A percentile compares a stretch with the other conserved stretches of the same genome.
Evolutionary conservation across 441 rosid species (phyloP).

Genomic region (Gossypium davidsonii): DNA sequence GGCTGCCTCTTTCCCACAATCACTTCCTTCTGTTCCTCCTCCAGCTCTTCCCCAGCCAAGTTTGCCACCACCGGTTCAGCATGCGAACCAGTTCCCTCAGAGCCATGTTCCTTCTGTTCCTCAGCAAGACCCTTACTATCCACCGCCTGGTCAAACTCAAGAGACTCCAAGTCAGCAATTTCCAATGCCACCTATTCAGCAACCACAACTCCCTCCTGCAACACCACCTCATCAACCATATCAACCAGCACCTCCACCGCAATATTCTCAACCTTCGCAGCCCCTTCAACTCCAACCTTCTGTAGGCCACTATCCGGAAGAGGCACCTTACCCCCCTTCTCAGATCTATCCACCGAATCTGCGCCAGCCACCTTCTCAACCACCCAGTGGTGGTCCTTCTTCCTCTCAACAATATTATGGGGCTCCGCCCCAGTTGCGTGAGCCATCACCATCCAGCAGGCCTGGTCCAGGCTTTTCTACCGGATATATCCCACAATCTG

Average conservation of each 20-base stretch:
- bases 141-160: slow-evolving; percentile 48
- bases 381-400: slow-evolving; percentile 37
- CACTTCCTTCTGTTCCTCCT: slow-evolving; percentile 36
- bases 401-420: slow-evolving; percentile 61
- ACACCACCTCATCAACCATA: slow-evolving; percentile 48
- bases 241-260: slow-evolving; percentile 44
- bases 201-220: slow-evolving; percentile 33
- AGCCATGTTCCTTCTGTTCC: slow-evolving; percentile 39
- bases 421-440: slow-evolving; percentile 45
- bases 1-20: slow-evolving; percentile 29
- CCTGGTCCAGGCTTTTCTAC: slow-evolving; percentile 53
- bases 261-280: slow-evolving; percentile 41
- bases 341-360: slow-evolving; percentile 52
- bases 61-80: slow-evolving; percentile 43
- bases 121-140: slow-evolving; percentile 60
- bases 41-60: slow-evolving; percentile 41
- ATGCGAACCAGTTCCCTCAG: slow-evolving; percentile 48
- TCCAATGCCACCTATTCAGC: slow-evolving; percentile 47
- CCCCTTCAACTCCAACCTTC: slow-evolving; percentile 48
- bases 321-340: slow-evolving; percentile 40
- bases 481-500: slow-evolving; percentile 40
- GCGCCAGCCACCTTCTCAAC: slow-evolving; percentile 47
- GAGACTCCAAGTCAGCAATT: slow-evolving; percentile 51
- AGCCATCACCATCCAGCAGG: slow-evolving; percentile 46
- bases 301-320: slow-evolving; percentile 54